Evolutionary conservation across 345 rosid genomes (phyloP).

Genomic region (Citrus mangshanensis): DNA sequence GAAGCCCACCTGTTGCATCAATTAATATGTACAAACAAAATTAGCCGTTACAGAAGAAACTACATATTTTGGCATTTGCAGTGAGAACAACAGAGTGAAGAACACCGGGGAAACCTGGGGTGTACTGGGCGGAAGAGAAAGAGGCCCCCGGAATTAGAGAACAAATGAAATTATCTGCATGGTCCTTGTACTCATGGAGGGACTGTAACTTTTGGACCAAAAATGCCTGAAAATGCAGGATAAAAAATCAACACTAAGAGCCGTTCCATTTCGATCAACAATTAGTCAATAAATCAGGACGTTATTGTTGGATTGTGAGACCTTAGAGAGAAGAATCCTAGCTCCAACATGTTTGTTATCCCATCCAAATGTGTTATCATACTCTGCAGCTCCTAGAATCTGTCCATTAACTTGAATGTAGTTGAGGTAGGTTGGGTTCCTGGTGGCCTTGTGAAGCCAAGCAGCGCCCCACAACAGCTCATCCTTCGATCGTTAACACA

Average conservation of each 20-base stretch:
- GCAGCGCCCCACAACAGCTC: conserved; percentile 98
- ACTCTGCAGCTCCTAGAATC: conserved; percentile 76
- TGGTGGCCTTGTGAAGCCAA: conserved; percentile 91
- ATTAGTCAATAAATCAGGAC: not conserved
- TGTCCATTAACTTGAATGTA: conserved; percentile 85
- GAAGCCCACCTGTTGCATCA: conserved; percentile 56
- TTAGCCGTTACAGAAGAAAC: conserved; percentile 12
- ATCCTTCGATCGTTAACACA: conserved; percentile 41
- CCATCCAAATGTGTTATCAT: conserved; percentile 92
- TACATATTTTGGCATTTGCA: not conserved
- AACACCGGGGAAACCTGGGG: conserved; percentile 56
- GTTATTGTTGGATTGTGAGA: conserved; percentile 3
- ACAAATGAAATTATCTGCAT: conserved; percentile 94
- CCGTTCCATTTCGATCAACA: not conserved
- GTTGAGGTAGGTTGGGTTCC: conserved; percentile 51
- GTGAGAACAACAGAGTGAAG: not conserved
- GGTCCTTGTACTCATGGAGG: conserved; percentile 89
- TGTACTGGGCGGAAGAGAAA: conserved; percentile 71
- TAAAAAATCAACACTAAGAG: not conserved
- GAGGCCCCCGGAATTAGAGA: conserved; percentile 87
- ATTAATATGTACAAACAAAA: conserved; percentile 20
- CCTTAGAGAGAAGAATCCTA: conserved; percentile 90
- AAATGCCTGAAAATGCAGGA: conserved; percentile 44
- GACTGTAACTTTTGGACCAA: conserved; percentile 71
- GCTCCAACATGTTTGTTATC: conserved; percentile 96